Conservation (phyloP, 1,284 basidiomycete species). For the Rhodotorula sp. region DNA sequence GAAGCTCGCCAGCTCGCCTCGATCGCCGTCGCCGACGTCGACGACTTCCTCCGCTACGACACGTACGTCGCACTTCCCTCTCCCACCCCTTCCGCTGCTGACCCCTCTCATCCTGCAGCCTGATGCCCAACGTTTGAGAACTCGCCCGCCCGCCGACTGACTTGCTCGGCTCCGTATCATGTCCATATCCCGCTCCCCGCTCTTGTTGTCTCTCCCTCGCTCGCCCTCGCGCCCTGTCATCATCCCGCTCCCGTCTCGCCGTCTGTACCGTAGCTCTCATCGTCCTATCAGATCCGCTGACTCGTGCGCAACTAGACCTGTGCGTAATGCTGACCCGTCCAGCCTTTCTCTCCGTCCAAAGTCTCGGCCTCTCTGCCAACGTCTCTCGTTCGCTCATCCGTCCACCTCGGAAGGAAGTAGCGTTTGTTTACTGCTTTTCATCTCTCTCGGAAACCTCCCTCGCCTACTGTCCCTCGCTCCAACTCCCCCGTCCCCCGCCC, state of each 20-base stretch:
- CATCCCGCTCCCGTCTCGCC: no score
- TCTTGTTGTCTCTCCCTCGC: no score
- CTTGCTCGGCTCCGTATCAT: no score
- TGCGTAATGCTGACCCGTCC: no score
- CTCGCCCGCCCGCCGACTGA: not conserved
- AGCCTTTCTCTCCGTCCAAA: not conserved
- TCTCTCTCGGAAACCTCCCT: not conserved
- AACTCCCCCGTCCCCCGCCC: constrained; percentile 22
- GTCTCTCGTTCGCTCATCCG: not conserved
- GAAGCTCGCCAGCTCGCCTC: constrained; percentile 84
- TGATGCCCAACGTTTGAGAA: constrained; percentile 7
- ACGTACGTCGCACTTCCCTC: constrained; percentile 12
- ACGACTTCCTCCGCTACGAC: constrained; percentile 56
- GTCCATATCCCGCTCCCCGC: no score
- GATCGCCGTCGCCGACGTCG: constrained; percentile 68
- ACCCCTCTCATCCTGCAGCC: not conserved
- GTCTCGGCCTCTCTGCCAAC: not conserved
- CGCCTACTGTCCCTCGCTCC: constrained; percentile 20
- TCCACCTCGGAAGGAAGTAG: no score
- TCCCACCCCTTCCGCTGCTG: not conserved
- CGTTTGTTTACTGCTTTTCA: not conserved
- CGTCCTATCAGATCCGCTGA: no score
- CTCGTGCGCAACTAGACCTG: no score
- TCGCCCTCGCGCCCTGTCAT: no score
- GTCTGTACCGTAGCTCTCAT: no score